Conservation (phyloP, 768 basidiomycete species). For the Hydnomerulius pinastri region DNA sequence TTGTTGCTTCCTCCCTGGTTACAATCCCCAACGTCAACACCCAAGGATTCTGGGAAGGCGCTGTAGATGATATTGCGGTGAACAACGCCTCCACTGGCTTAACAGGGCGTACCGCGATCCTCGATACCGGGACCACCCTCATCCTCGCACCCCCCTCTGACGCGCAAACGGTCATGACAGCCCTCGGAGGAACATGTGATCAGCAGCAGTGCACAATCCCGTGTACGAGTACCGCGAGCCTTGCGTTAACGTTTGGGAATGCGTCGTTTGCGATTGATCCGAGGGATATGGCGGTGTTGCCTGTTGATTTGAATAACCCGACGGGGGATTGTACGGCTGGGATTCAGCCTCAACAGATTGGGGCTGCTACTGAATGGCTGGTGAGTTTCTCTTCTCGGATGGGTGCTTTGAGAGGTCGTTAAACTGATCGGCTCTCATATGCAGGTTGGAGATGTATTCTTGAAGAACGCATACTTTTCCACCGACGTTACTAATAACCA, state of each 20-base stretch:
- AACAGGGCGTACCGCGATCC: conserved; percentile 67
- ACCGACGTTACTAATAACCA: conserved; percentile 59
- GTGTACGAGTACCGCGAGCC: conserved; percentile 54
- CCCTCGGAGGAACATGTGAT: conserved; percentile 56
- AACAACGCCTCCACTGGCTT: conserved; percentile 56
- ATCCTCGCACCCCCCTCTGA: conserved; percentile 47
- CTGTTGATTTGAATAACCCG: conserved; percentile 50
- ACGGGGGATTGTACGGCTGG: conserved; percentile 70
- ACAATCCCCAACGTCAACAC: conserved; percentile 63
- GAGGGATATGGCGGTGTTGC: conserved; percentile 61
- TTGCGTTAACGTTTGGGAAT: conserved; percentile 63
- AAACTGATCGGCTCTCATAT: background rate
- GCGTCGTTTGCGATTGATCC: conserved; percentile 62
- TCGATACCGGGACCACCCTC: conserved; percentile 52
- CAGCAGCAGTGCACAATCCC: conserved; percentile 61
- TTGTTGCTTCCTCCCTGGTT: conserved; percentile 57
- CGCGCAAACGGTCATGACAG: conserved; percentile 56
- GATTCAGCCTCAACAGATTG: conserved; percentile 63
- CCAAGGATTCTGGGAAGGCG: conserved; percentile 81
- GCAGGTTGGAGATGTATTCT: conserved; percentile 67
- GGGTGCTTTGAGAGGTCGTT: too few relatives aligned
- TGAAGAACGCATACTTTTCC: conserved; percentile 78
- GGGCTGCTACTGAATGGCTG: conserved; percentile 65
- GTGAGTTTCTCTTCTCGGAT: conserved; percentile 42
- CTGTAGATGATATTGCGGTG: conserved; percentile 58